Evolutionary conservation across 345 rosid species (phyloP), one percentile per base, ranked within the genome.

Genomic region (Turritis glabra): DNA sequence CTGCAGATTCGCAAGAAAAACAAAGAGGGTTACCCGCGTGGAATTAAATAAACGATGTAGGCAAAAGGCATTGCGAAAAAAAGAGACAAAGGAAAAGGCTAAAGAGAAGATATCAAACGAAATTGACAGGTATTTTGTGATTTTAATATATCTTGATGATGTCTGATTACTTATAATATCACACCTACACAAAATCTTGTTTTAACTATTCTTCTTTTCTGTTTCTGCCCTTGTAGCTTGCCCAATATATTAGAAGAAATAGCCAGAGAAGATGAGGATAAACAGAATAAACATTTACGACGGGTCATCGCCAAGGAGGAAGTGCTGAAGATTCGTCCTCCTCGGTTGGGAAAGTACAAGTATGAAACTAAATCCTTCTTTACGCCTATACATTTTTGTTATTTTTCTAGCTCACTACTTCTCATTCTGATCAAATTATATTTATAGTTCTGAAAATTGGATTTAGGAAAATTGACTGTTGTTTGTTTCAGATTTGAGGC

Each of bases 331-430:
- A 64, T 76, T 8, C 74, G 92, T 40, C 99, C 99, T 18, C 96
- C 98, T 13, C 93, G 97, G 23, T 78, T 95, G 84, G 99, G 97
- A 73, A 92, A 87, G 85, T 90, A 90, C 90, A 95, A 85, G 99
- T 88, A 92, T 59, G 88, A 64, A 22, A 50, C 43, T 0, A 26
- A 14, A 46, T 55, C 23, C 25, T 54, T 25, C 38, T 44, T 51
- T 51, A 15, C 27, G 15, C 35, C 30, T 1, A 10, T 37, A 29
- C 46, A 13, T 60, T 63, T 41, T 30, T 52, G 17, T 52, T 41
- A 5, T 3, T 38, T 23, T 54, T 54, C 14, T 47, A 8, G 61
- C 35, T 57, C 26, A 26, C 15, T 9, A 26, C 10, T 58, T 5
- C 27, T 53, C 27, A 22, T n/a, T 29, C 54, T 2, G 10, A 10